Base-by-base conservation (phyloP, 2,329 filamentous ascomycete genomes). In the Pseudogymnoascus sp. region DNA sequence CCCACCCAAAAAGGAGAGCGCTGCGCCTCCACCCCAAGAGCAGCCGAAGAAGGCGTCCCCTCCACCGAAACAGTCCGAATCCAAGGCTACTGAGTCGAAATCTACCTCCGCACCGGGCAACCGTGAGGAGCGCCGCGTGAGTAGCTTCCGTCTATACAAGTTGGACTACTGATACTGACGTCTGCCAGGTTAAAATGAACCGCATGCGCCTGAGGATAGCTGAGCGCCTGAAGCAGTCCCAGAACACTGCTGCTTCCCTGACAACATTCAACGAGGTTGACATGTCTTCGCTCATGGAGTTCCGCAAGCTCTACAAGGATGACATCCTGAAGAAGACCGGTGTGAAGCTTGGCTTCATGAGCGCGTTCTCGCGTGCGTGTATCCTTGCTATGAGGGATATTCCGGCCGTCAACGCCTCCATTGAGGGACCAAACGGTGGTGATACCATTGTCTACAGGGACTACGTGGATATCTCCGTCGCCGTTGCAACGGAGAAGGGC, bases 211-310 rank as follows among this genome's bases (percentile, higher is more conserved):
- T 97, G 64, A 88, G 94, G 64, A 99, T 97, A 68, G 91, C 94
- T 58, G 94, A 99, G 80, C 91, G 94, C 68, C 84, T 99, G 66
- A 99, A 99, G 85, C 94, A 99, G 75, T 97, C 94, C 18, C 94
- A 99, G 74, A 99, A 99, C 79, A 97, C 94, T 1, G 93, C 94
- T 58, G 94, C 94, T 47, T 96, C 94, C 3, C 81, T 99, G 60
- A 97, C 94, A 57, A 99, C 94, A 25, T 99, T 99, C 83, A 97
- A 99, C 76, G 93, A 97, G 77, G 94, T 99, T 64, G 94, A 99
- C 75, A 99, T 99, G 94, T 96, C 93, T 32, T 90, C 89, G 20
- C 81, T 99, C 58, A 96, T 97, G 88, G 91, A 97, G 65, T 93
- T 99, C 80, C 89, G 94, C 69, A 97, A 96, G 76, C 81, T 91